Conservation (phyloP, 1,284 basidiomycete species). For the Kalmanozyma brasiliensis region DNA sequence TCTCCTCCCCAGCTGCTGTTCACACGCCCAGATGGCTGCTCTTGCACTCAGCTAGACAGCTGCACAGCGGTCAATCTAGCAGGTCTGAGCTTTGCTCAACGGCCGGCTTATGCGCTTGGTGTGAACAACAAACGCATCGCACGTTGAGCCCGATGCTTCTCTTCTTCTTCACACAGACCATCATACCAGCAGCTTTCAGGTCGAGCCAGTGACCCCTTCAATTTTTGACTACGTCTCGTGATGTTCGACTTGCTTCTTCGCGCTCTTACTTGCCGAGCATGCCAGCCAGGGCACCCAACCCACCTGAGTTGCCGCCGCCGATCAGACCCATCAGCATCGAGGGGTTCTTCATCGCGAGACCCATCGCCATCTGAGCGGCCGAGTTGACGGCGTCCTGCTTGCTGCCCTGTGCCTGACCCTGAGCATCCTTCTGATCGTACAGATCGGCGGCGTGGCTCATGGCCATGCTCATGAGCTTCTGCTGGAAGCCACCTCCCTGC, state of each 20-base stretch:
- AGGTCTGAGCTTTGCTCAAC: no score
- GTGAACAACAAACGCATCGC: no score
- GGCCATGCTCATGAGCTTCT: slow-evolving; percentile 42
- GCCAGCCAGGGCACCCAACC: slow-evolving; percentile 43
- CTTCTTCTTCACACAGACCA: no score
- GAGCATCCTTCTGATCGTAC: slow-evolving; percentile 56
- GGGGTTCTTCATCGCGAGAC: slow-evolving; percentile 63
- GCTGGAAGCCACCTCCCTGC: slow-evolving; percentile 48
- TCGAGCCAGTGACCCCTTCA: no score
- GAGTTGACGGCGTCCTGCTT: slow-evolving; percentile 68
- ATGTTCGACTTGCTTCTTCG: background rate
- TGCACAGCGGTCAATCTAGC: no score
- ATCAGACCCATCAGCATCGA: slow-evolving; percentile 42
- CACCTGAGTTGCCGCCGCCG: slow-evolving; percentile 52
- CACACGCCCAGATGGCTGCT: no score
- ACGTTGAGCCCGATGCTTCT: no score
- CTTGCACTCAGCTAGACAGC: no score
- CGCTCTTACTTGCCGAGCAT: slow-evolving; percentile 37
- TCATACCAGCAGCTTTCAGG: no score
- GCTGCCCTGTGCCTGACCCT: slow-evolving; percentile 60
- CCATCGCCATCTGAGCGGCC: slow-evolving; percentile 65
- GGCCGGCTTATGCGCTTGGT: no score
- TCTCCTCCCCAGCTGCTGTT: no score
- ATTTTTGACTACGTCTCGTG: background rate
- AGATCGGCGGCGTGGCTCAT: slow-evolving; percentile 50